Evolutionary conservation across 164 flowering plant species (phyloP).

Genomic region (Santalum album): DNA sequence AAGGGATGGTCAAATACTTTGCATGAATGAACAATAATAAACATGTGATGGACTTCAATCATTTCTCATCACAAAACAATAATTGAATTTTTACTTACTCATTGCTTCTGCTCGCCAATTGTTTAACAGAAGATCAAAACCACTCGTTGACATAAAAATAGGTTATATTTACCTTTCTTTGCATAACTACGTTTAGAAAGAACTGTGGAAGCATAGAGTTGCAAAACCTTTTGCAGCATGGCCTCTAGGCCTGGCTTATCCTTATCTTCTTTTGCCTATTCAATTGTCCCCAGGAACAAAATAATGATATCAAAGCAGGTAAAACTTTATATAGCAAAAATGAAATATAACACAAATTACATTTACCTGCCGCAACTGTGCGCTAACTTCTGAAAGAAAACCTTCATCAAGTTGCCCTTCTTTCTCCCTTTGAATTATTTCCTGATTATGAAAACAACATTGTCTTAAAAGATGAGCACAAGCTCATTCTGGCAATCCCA

Average conservation of each 20-base stretch:
- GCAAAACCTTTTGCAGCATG: constrained; percentile 89
- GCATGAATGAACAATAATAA: too few species aligned
- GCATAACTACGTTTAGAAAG: constrained; percentile 92
- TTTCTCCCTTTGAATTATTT: constrained; percentile 62
- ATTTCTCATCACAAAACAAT: too few species aligned
- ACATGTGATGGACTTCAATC: too few species aligned
- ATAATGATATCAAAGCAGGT: not conserved
- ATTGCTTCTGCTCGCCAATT: too few species aligned
- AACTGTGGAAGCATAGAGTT: constrained; percentile 71
- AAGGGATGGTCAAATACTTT: too few species aligned
- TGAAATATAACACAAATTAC: not conserved
- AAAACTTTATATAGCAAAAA: not conserved
- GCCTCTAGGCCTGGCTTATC: constrained; percentile 96
- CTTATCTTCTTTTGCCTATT: constrained; percentile 81
- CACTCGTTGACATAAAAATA: too few species aligned
- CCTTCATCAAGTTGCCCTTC: constrained; percentile 93
- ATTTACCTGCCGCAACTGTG: constrained; percentile 81
- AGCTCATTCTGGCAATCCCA: too few species aligned
- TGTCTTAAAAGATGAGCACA: not conserved
- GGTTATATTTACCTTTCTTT: constrained; percentile 48
- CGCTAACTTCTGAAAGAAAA: constrained; percentile 86
- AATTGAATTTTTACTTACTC: too few species aligned
- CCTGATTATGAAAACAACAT: constrained; percentile 27
- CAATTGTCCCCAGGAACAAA: too few species aligned
- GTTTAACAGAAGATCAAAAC: too few species aligned